phyloP scores from a whole-genome alignment of 495 filamentous ascomycete genomes.

The Daldinia caldariorum region DNA sequence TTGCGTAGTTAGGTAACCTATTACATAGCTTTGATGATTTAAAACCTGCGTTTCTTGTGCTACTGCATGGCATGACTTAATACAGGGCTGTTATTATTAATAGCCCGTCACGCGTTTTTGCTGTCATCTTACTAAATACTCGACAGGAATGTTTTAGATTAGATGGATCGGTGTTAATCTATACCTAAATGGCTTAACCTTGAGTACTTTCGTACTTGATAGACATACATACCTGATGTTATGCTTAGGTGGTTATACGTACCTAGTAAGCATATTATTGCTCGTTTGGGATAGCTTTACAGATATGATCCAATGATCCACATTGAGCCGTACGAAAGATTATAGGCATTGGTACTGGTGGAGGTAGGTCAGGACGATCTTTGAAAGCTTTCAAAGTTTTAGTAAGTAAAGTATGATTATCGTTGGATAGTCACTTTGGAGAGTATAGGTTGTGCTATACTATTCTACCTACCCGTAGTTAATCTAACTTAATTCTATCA shows the following conservation, averaged over 20 bases:
- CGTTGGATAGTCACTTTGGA: neutral
- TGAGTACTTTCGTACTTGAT: neutral
- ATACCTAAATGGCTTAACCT: neutral
- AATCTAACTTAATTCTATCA: neutral
- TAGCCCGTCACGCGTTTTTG: conserved; percentile 4
- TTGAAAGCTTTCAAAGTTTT: neutral
- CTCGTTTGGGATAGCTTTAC: neutral
- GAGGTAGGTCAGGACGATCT: neutral
- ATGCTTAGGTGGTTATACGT: no score
- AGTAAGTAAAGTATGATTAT: neutral
- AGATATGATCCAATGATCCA: neutral
- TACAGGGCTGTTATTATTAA: neutral
- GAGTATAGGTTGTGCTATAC: neutral
- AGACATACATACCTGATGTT: no score
- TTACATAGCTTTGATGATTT: neutral
- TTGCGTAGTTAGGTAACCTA: no score
- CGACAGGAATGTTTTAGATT: neutral
- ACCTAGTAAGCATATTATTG: neutral
- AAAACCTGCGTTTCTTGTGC: neutral
- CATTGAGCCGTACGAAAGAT: neutral
- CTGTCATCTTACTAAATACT: neutral
- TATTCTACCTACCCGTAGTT: neutral
- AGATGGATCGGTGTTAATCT: conserved; percentile 4
- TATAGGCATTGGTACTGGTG: neutral
- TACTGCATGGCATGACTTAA: neutral